Percentiles rank a stretch among this genome's conserved stretches.
Conservation (phyloP, 257 asterid species). For the Primulina eburnea region DNA sequence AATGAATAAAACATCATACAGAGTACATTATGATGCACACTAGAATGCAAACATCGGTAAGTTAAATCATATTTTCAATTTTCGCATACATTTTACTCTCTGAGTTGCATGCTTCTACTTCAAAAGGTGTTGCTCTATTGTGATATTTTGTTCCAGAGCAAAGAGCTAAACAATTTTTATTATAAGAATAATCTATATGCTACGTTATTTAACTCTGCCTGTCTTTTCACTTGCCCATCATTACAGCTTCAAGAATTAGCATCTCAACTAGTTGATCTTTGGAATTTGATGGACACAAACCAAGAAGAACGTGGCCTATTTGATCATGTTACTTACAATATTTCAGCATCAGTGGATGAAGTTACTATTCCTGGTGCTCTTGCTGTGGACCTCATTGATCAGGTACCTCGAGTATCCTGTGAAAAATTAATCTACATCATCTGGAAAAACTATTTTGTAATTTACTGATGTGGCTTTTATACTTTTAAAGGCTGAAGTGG, state of each 20-base stretch:
- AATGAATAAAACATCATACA: neutral
- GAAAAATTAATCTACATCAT: constrained; percentile 13
- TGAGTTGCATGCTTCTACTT: constrained; percentile 8
- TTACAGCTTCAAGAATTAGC: constrained; percentile 95
- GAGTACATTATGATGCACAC: neutral
- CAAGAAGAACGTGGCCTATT: constrained; percentile 67
- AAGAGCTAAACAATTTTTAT: neutral
- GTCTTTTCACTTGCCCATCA: constrained; percentile 17
- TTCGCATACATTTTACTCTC: constrained; percentile 10
- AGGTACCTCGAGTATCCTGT: constrained; percentile 39
- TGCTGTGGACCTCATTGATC: constrained; percentile 78
- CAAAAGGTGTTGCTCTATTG: neutral
- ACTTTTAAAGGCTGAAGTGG: constrained; percentile 75
- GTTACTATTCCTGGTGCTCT: constrained; percentile 87
- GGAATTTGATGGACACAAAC: constrained; percentile 99
- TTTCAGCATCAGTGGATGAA: constrained; percentile 83
- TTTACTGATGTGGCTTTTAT: constrained; percentile 8
- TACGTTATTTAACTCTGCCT: neutral
- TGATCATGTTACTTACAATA: constrained; percentile 61
- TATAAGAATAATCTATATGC: neutral
- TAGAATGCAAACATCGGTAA: neutral
- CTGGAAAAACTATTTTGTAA: constrained; percentile 2
- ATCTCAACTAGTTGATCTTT: constrained; percentile 80
- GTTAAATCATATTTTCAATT: neutral
- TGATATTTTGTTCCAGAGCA: neutral